Evolutionary conservation across 768 basidiomycete genomes (phyloP).

Genomic region (Pleurotus tuoliensis): DNA sequence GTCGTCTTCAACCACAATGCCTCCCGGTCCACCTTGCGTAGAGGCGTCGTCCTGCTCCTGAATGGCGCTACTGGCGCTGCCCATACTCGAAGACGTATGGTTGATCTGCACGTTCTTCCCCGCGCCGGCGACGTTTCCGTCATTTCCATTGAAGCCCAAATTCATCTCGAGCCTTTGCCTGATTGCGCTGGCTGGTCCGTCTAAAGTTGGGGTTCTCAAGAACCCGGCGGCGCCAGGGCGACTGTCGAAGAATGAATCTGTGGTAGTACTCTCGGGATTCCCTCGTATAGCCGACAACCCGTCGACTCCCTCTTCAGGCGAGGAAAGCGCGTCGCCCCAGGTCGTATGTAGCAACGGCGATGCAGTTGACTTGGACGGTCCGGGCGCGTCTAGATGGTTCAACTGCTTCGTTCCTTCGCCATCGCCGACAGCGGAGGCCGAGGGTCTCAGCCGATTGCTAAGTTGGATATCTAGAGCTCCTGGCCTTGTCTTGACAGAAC

Average conservation of each 20-base stretch:
- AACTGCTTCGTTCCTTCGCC: neutral
- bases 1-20: conserved; percentile 45
- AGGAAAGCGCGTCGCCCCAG: conserved; percentile 33
- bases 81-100: conserved; percentile 6
- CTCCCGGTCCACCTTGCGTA: conserved; percentile 14
- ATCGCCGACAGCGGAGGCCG: neutral
- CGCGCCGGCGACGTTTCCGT: conserved; percentile 15
- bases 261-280: neutral
- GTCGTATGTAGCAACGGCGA: conserved; percentile 38
- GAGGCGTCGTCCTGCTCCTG: conserved; percentile 4
- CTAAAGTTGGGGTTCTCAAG: neutral
- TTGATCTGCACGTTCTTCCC: neutral
- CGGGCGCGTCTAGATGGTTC: neutral
- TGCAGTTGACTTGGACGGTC: conserved; percentile 9
- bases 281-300: neutral
- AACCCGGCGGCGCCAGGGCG: too few species aligned
- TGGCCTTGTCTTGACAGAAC: conserved; percentile 17
- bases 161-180: conserved; percentile 30
- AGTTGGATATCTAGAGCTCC: neutral
- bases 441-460: neutral
- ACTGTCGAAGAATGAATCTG: neutral
- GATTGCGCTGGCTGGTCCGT: conserved; percentile 16
- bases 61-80: conserved; percentile 6
- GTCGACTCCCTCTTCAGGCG: conserved; percentile 14
- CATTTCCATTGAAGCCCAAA: too few species aligned